These are phyloP conservation scores for Agastache rugosa DNA, from an alignment of 257 asterid genomes.

Conservation along the genomic window DNA sequence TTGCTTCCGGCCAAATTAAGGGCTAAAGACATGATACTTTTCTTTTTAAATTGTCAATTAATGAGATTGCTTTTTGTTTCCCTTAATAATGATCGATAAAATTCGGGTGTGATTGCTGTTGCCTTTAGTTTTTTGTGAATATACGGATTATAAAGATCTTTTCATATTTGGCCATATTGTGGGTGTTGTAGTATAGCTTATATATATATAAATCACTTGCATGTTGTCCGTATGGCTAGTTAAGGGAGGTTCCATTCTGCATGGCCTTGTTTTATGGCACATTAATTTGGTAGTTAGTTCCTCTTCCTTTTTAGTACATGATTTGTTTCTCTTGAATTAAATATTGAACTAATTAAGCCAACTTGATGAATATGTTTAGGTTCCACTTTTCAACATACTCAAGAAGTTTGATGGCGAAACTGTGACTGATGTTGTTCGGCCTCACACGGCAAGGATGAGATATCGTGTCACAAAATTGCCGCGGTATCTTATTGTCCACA, in stretches of 20 bases:
- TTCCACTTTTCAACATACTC: no score
- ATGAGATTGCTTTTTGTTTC: neutral
- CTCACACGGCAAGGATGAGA: no score
- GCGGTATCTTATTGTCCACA: no score
- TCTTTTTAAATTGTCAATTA: conserved; percentile 3
- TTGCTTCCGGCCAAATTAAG: neutral
- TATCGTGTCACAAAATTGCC: no score
- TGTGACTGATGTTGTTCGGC: no score
- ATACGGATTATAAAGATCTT: conserved; percentile 6
- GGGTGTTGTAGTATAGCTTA: neutral
- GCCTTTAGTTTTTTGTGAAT: conserved; percentile 4
- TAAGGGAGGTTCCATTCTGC: neutral
- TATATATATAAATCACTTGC: conserved; percentile 2
- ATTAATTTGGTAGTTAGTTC: neutral
- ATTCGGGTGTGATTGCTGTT: neutral
- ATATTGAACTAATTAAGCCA: no score
- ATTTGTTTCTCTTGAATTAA: conserved; percentile 22
- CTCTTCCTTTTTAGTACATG: conserved; percentile 24
- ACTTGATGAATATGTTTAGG: no score
- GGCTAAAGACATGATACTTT: neutral
- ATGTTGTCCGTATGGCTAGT: conserved; percentile 6
- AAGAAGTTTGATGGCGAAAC: no score
- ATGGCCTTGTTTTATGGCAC: conserved; percentile 17
- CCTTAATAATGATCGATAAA: neutral
- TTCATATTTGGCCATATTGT: neutral